Base-by-base conservation (phyloP, 2,329 filamentous ascomycete species). In the Clathrospora elynae region DNA sequence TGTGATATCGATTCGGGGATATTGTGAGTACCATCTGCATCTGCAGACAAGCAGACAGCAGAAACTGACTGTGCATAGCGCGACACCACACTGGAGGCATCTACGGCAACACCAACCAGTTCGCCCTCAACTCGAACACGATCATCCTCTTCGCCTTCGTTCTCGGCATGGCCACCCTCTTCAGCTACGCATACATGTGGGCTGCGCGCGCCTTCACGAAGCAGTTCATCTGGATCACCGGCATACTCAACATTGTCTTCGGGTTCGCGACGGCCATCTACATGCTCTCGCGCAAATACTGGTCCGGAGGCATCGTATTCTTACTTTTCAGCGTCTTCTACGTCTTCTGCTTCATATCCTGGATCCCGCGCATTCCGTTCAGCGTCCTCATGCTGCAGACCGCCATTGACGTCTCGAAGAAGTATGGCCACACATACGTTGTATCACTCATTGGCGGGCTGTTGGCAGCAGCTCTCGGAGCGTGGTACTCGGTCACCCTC, bases 321-420 rank as follows among this genome's bases (percentile, higher is more conserved):
- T 75, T 95, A 10, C 66, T 96, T 42, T 95, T 96, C 62, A 78
- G 82, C n/a, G 71, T 87, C 33, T 91, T 96, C 71, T 81, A 86
- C 46, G 80, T 89, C 42, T 78, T 95, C 63, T 90, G 85, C 64
- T 96, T 96, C 74, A 85, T 87, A 62, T 86, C 82, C 35, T 97
- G 92, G 91, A 61, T 85, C 82, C 12, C 82, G 87, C 81, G 91
- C 36, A 96, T 97, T 46, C 92, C 90, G 0, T 96, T 96, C 70
- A 90, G 87, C 6, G 88, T 89, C 0, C 75, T 96, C 48, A 95
- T 96, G 89, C 80, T 96, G 34, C 85, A 87, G 70, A 92, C 88
- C 0, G 80, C 85, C 14, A 90, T 96, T 59, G 87, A 96, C 57
- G 86, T 96, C 0, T 86, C 90, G 26, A 90, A 90, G 62, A 82